These are phyloP conservation scores for Physcomitrellopsis africana DNA, from an alignment of 225 moss, liverwort and hornwort genomes.

Conservation along the genomic window DNA sequence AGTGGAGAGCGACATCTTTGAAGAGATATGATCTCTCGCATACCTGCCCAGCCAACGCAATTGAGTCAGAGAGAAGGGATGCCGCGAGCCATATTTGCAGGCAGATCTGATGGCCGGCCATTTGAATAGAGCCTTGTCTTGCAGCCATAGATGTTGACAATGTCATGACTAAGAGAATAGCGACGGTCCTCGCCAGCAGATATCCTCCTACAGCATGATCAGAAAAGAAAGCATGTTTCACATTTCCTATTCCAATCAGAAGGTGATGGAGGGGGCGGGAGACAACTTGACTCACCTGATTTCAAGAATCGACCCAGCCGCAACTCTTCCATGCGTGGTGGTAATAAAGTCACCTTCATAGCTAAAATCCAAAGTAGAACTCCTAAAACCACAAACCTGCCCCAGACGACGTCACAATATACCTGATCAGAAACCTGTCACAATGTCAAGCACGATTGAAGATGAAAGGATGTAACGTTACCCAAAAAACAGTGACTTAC, in stretches of 20 bases:
- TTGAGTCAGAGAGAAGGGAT: slow-evolving; percentile 83
- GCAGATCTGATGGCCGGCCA: slow-evolving; percentile 94
- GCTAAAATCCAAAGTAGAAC: slow-evolving; percentile 63
- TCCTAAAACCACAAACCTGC: slow-evolving; percentile 70
- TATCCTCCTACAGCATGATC: slow-evolving; percentile 55
- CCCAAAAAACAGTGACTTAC: slow-evolving; percentile 43
- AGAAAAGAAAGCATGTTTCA: not conserved
- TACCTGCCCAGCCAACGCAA: slow-evolving; percentile 91
- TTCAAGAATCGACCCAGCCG: slow-evolving; percentile 64
- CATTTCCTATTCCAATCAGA: not conserved
- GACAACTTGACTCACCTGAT: slow-evolving; percentile 51
- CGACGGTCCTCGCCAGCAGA: slow-evolving; percentile 68
- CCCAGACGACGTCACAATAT: slow-evolving; percentile 12
- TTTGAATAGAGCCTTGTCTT: slow-evolving; percentile 70
- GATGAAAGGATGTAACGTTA: not conserved
- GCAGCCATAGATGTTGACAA: slow-evolving; percentile 88
- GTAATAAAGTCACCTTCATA: slow-evolving; percentile 55
- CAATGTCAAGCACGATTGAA: not conserved
- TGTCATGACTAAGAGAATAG: slow-evolving; percentile 73
- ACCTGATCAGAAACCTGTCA: slow-evolving; percentile 5
- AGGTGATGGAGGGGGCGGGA: not conserved
- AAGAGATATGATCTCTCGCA: slow-evolving; percentile 2
- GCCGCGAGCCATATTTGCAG: slow-evolving; percentile 93
- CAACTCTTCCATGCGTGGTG: slow-evolving; percentile 61
- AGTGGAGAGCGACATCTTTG: not conserved